A percentile compares a stretch with the other conserved stretches of the same genome.
phyloP scores from a whole-genome alignment of 495 filamentous ascomycete genomes.

The Terfezia boudieri region DNA sequence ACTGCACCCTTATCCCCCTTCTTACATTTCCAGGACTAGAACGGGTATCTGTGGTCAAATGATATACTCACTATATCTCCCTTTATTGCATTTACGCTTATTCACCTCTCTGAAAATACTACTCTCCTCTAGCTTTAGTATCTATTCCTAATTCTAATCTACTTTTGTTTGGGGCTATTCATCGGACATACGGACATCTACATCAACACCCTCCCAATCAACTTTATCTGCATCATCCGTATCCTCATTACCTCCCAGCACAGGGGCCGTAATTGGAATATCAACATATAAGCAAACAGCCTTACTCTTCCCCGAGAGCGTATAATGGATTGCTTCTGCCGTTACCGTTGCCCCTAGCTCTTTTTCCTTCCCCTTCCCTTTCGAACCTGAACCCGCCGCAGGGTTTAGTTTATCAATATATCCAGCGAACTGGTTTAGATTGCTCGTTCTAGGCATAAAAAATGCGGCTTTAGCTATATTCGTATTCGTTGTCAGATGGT shows the following conservation, averaged over 20 bases:
- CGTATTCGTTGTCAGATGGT: slow-evolving; percentile 9
- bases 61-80: too few relatives aligned
- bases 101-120: too few relatives aligned
- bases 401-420: slow-evolving; percentile 3
- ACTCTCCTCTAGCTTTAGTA: too few relatives aligned
- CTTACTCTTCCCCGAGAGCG: neutral
- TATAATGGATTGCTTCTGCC: neutral
- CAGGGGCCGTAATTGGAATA: neutral
- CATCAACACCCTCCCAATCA: neutral
- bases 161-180: neutral
- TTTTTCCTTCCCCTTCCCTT: neutral
- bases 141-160: neutral
- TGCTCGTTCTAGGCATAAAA: slow-evolving; percentile 72
- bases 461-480: slow-evolving; percentile 38
- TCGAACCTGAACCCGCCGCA: too few relatives aligned
- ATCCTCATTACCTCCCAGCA: neutral
- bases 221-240: neutral
- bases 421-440: slow-evolving; percentile 57
- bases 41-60: too few relatives aligned
- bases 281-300: neutral
- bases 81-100: too few relatives aligned
- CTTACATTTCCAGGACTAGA: too few relatives aligned
- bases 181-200: neutral
- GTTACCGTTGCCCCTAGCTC: neutral
- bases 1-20: too few relatives aligned